Conservation (phyloP, 2,329 filamentous ascomycete genomes). For the Xylaria hypoxylon region DNA sequence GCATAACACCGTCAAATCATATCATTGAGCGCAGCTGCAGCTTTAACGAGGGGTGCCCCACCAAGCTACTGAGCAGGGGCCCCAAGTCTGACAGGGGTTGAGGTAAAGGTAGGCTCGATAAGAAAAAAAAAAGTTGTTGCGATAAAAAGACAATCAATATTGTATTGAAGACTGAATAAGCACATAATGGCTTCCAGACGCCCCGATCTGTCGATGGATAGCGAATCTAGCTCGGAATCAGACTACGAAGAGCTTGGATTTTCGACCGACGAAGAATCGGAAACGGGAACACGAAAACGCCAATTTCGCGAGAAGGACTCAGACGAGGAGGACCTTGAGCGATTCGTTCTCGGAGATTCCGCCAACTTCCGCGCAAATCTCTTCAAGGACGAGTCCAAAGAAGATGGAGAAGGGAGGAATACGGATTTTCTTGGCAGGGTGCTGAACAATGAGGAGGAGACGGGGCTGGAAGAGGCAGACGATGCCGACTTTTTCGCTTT, state of each 20-base stretch:
- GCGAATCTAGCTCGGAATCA: conserved; percentile 41
- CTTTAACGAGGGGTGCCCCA: conserved; percentile 28
- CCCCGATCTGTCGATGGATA: conserved; percentile 43
- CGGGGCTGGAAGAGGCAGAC: conserved; percentile 72
- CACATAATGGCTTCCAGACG: conserved; percentile 42
- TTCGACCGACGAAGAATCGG: conserved; percentile 48
- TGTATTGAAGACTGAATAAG: conserved; percentile 10
- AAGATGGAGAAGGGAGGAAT: conserved; percentile 42
- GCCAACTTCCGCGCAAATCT: conserved; percentile 83
- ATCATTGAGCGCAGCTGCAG: background rate
- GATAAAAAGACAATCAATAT: conserved; percentile 24
- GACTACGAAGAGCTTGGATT: conserved; percentile 46
- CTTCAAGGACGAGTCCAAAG: conserved; percentile 63
- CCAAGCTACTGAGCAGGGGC: background rate
- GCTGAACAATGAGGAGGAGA: conserved; percentile 58
- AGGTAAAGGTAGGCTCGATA: conserved; percentile 26
- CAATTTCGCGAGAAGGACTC: conserved; percentile 75
- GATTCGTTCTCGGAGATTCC: conserved; percentile 87
- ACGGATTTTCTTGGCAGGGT: conserved; percentile 53
- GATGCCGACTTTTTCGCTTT: conserved; percentile 89
- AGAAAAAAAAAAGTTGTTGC: conserved; percentile 46
- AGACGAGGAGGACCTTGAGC: conserved; percentile 86
- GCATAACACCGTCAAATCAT: background rate
- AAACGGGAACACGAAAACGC: conserved; percentile 45
- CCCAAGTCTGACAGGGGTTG: conserved; percentile 12